phyloP scores from a whole-genome alignment of 176 grass and related monocot genomes.

The Triticum timopheevii region DNA sequence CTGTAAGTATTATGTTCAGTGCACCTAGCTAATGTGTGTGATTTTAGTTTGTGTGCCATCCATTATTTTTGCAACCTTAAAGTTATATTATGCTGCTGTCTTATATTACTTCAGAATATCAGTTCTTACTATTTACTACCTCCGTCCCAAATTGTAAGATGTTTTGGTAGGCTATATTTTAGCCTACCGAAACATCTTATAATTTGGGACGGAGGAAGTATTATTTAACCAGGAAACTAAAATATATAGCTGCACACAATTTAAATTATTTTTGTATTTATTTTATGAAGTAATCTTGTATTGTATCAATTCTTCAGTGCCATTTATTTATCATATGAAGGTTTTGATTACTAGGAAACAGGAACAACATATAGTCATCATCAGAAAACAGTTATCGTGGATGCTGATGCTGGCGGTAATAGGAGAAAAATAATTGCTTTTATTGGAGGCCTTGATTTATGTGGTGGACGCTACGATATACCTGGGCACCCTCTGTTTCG shows the following conservation, averaged over 20 bases:
- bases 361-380: constrained; percentile 79
- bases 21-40: background rate
- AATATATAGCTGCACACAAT: background rate
- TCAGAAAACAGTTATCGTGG: constrained; percentile 90
- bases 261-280: background rate
- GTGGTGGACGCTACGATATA: constrained; percentile 77
- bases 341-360: constrained; percentile 66
- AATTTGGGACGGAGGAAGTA: background rate
- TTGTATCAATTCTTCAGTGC: constrained; percentile 9
- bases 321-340: constrained; percentile 4
- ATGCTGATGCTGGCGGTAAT: constrained; percentile 68
- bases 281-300: background rate
- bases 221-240: background rate
- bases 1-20: background rate
- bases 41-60: background rate
- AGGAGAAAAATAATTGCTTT: constrained; percentile 85
- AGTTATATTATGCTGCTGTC: background rate
- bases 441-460: constrained; percentile 89
- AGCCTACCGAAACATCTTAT: too few relatives aligned
- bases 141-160: too few relatives aligned
- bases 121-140: background rate
- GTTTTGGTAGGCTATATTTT: too few relatives aligned
- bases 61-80: background rate
- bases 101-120: background rate
- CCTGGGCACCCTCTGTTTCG: constrained; percentile 71